phyloP scores from a whole-genome alignment of 805 yeast species.

The Metschnikowia noctiluminum region DNA sequence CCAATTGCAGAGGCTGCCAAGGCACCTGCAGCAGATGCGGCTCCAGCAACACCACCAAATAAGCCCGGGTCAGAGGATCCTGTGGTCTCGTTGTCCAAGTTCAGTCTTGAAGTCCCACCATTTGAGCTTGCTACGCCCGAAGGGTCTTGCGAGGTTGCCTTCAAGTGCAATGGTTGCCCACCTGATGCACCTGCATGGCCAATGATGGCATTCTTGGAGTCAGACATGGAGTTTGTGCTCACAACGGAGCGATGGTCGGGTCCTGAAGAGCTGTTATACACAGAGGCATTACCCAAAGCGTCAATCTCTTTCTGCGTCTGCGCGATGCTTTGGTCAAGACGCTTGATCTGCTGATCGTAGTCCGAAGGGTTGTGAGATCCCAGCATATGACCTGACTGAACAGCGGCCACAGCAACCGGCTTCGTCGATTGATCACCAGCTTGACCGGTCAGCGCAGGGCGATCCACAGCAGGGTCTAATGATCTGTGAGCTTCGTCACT shows the following conservation, averaged over 20 bases:
- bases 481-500: background rate
- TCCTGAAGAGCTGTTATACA: background rate
- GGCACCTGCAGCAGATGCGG: constrained; percentile 18
- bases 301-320: constrained; percentile 26
- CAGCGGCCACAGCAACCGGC: constrained; percentile 3
- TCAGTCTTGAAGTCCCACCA: background rate
- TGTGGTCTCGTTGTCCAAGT: background rate
- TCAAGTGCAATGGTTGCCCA: constrained; percentile 2
- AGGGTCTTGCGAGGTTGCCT: background rate
- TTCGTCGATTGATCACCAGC: background rate
- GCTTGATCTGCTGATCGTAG: constrained; percentile 23
- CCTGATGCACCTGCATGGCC: constrained; percentile 3
- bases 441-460: background rate
- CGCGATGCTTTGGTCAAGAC: constrained; percentile 24
- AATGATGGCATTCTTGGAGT: background rate
- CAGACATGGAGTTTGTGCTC: background rate
- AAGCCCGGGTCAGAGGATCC: constrained; percentile 10
- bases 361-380: constrained; percentile 14
- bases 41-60: constrained; percentile 13
- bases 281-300: constrained; percentile 5
- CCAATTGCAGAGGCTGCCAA: constrained; percentile 14
- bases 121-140: background rate
- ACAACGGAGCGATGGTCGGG: background rate
- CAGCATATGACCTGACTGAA: background rate
- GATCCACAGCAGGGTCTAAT: constrained; percentile 3